These are phyloP conservation scores for Mycena sanguinolenta DNA, from an alignment of 768 basidiomycete genomes.

Conservation along the genomic window DNA sequence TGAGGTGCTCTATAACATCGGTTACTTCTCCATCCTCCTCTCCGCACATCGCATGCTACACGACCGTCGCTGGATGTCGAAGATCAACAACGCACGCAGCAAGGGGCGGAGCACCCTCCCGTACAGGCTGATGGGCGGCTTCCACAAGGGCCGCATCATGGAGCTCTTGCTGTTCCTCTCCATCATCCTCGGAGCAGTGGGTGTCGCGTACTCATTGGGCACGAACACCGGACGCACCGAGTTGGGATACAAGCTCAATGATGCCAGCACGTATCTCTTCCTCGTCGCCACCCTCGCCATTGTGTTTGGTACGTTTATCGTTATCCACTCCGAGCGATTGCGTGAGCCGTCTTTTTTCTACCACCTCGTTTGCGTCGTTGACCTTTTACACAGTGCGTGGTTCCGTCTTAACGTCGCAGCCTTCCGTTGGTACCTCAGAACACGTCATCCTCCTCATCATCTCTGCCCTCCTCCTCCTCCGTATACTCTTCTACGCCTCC, in stretches of 20 bases:
- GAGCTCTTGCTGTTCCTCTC: conserved; percentile 24
- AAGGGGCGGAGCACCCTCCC: not conserved
- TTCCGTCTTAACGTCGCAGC: not conserved
- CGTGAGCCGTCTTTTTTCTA: conserved; percentile 10
- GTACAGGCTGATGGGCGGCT: conserved; percentile 1
- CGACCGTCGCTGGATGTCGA: conserved; percentile 29
- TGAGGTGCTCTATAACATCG: conserved; percentile 33
- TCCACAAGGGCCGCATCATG: conserved; percentile 31
- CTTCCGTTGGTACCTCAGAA: not conserved
- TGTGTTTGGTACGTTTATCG: conserved; percentile 7
- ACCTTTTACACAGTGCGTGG: not conserved
- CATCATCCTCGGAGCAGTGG: conserved; percentile 28
- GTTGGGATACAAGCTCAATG: conserved; percentile 17
- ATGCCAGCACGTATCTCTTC: conserved; percentile 28
- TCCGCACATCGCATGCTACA: conserved; percentile 33
- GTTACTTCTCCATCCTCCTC: conserved; percentile 36
- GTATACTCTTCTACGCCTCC: conserved; percentile 30
- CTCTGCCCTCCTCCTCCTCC: conserved; percentile 30
- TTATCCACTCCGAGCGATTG: conserved; percentile 23
- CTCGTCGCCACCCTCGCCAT: conserved; percentile 27
- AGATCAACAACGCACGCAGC: conserved; percentile 13
- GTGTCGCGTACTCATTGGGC: conserved; percentile 10
- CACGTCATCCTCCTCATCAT: conserved; percentile 25
- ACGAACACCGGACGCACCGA: conserved; percentile 17
- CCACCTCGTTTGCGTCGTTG: not conserved